Percentiles rank a stretch among this genome's conserved stretches.
Evolutionary conservation across 371 early-diverging fungal species (phyloP).

Genomic region (Mucor saturninus): DNA sequence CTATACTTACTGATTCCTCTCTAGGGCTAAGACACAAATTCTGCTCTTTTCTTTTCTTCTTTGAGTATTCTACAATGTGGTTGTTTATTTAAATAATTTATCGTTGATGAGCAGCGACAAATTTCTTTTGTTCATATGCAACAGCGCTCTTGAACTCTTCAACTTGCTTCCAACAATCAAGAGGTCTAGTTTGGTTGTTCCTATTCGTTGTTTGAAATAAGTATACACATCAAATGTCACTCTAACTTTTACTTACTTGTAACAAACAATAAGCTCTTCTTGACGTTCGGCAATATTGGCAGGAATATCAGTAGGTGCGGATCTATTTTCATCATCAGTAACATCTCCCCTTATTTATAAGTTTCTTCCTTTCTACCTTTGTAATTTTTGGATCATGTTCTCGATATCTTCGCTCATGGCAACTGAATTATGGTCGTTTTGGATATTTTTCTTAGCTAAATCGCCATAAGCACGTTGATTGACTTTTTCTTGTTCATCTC

Average conservation of each 20-base stretch:
- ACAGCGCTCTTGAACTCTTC: slow-evolving; percentile 64
- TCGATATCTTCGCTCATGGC: slow-evolving; percentile 52
- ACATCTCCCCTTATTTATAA: neutral
- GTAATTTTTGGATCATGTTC: slow-evolving; percentile 49
- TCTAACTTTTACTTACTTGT: slow-evolving; percentile 36
- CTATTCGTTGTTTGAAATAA: slow-evolving; percentile 16
- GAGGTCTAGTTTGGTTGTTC: slow-evolving; percentile 55
- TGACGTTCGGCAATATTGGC: slow-evolving; percentile 45
- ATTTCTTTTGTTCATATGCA: slow-evolving; percentile 59
- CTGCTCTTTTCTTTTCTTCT: neutral
- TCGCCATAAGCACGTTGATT: slow-evolving; percentile 40
- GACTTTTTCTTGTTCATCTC: slow-evolving; percentile 34
- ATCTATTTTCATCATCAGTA: slow-evolving; percentile 22
- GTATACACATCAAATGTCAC: neutral
- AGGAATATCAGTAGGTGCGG: slow-evolving; percentile 46
- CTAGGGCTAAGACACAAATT: no score
- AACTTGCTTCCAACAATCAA: slow-evolving; percentile 77
- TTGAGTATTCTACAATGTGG: neutral
- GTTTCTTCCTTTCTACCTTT: slow-evolving; percentile 36
- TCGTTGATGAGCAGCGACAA: slow-evolving; percentile 50
- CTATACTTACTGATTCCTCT: no score
- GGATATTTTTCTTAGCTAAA: slow-evolving; percentile 46
- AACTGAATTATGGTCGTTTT: slow-evolving; percentile 52
- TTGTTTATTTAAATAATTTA: slow-evolving; percentile 6
- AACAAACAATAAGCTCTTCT: slow-evolving; percentile 53